Base-by-base conservation (phyloP, 2,329 filamentous ascomycete species). In the Podosphaera fusca region DNA sequence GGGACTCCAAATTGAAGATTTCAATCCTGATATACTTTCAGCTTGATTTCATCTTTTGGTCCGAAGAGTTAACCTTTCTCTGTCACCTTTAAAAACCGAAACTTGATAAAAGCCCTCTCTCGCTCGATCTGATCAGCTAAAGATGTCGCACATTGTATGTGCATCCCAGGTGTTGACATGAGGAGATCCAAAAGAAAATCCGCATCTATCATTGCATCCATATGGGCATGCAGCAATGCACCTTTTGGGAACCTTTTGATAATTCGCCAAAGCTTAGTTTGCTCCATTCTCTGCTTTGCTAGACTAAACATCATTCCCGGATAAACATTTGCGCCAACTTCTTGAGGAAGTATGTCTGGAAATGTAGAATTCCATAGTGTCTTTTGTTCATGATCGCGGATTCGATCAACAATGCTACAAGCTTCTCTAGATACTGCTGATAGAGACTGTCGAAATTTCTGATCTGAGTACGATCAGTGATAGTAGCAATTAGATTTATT, bases 221-320 rank as follows among this genome's bases (percentile, higher is more conserved):
- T 73, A 69, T 96, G 89, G 49, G 87, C 87, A 71, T 96, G 89
- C 59, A 94, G 71, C 35, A 94, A 73, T 7, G 82, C 76, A 10
- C 90, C 92, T 69, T 96, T 96, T 34, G 90, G 90, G 85, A 96
- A 87, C 61, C 74, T 77, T 59, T 82, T 78, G 14, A 95, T 77
- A 63, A 95, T 92, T 61, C 80, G 76, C 87, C 87, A 96, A 31
- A 95, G 74, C 65, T 81, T 81, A 12, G 87, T 94, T 63, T 75
- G 75, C 69, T 94, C 87, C 80, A 95, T 94, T 42, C 80, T 79
- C n/a, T 81, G 78, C 69, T 88, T 90, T 63, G 87, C 87, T 40
- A 90, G 75, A 40, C 79, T 82, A 70, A 95, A 95, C 85, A 94
- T 92, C 84, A 95, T 94, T 9, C 89, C 89, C 0, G 87, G 87